Base-by-base conservation (phyloP, 176 grass and related monocot genomes). In the Cenchrus fungigraminus region DNA sequence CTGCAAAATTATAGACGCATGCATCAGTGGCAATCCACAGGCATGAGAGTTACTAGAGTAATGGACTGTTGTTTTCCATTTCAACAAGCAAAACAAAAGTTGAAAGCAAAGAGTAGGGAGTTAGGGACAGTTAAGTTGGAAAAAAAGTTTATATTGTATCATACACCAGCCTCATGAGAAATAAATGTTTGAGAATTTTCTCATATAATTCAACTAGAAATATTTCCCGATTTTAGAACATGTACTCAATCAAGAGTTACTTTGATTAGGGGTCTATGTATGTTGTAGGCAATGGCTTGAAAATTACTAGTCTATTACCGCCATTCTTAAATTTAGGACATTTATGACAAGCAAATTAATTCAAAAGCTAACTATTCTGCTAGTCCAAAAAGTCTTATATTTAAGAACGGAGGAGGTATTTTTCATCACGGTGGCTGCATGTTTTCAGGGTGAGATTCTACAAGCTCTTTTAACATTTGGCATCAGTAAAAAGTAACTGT, bases 21-120 rank as follows among this genome's bases (percentile, higher is more conserved):
- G 12, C 25, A 77, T 82, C 76, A 87, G 65, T 47, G 16, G 37
- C 17, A 79, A 85, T 61, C 11, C 10, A 9, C 15, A 44, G 47
- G 52, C 31, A 20, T 13, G 14, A 68, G 2, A 13, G 7, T 32
- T 60, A 70, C 4, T 9, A 22, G 22, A 73, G 13, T 52, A 15
- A 73, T 15, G 12, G 47, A 37, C 13, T 17, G 9, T 31, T 66
- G 22, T 25, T 25, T 14, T 58, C 15, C 14, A 15, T 78, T 16
- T 60, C 22, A 69, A 50, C 22, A 66, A 56, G 29, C 3, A 34
- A 69, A 68, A 71, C 7, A 49, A 50, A 56, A 19, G 0, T 15
- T 47, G 17, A 16, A 86, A 64, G 8, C 40, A 72, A 76, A 68
- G 6, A 3, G 31, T 62, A 44, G 20, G 57, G 57, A 22, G 3